These are phyloP conservation scores for Caloboletus firmus DNA, from an alignment of 1,284 basidiomycete genomes.

Conservation along the genomic window DNA sequence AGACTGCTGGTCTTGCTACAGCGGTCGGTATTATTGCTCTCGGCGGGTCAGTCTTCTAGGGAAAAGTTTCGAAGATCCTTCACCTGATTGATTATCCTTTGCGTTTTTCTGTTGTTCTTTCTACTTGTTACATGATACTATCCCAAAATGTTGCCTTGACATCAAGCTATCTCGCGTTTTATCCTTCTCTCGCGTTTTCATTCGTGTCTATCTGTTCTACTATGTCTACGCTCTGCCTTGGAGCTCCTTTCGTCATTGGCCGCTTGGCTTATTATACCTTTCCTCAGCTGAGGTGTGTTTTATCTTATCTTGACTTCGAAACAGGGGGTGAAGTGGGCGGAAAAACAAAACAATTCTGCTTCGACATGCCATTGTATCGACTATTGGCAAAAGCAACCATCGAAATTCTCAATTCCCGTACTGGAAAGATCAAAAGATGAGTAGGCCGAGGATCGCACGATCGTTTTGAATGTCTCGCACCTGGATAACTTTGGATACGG, in stretches of 20 bases:
- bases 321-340: not conserved
- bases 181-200: not conserved
- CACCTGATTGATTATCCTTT: not conserved
- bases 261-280: not conserved
- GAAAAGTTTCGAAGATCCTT: not conserved
- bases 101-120: not conserved
- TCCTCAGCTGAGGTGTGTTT: not conserved
- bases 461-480: constrained; percentile 4
- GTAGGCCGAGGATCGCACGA: not conserved
- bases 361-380: not conserved
- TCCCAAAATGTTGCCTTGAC: not conserved
- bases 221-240: not conserved
- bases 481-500: constrained; percentile 22
- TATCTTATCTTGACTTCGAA: not conserved
- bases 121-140: not conserved
- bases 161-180: not conserved
- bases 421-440: constrained; percentile 9
- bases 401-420: constrained; percentile 21
- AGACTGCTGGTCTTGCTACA: constrained; percentile 8
- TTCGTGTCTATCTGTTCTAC: not conserved
- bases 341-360: not conserved
- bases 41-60: not conserved
- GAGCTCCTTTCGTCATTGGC: not conserved
- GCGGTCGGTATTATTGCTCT: constrained; percentile 7
- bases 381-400: constrained; percentile 3